Conservation (phyloP, 805 yeast species). For the Ogataea glucozyma region DNA sequence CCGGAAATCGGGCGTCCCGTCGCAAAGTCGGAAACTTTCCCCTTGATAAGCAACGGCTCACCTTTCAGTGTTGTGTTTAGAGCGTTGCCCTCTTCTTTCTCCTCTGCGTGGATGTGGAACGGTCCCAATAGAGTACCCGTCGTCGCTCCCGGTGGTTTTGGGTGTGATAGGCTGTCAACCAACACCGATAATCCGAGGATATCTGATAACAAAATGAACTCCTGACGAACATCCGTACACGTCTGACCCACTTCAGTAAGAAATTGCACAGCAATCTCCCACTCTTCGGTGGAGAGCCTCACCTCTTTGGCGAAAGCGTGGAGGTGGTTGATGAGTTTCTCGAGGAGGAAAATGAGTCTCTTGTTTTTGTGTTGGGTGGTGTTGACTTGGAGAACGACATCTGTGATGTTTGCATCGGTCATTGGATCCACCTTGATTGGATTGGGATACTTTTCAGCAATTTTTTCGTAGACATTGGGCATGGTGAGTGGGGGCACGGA, state of each 20-base stretch:
- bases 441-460: slow-evolving; percentile 8
- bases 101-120: slow-evolving; percentile 13
- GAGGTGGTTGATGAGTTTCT: slow-evolving; percentile 6
- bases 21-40: slow-evolving; percentile 6
- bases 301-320: slow-evolving; percentile 11
- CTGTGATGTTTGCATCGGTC: slow-evolving; percentile 14
- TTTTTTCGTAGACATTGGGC: slow-evolving; percentile 8
- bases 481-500: not conserved
- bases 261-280: slow-evolving; percentile 10
- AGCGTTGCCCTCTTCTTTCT: slow-evolving; percentile 5
- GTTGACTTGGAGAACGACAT: slow-evolving; percentile 12
- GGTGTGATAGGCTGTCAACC: slow-evolving; percentile 14
- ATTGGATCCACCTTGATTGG: slow-evolving; percentile 13
- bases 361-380: slow-evolving; percentile 11
- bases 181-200: slow-evolving; percentile 11
- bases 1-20: slow-evolving; percentile 8
- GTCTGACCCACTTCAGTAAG: slow-evolving; percentile 13
- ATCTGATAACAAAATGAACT: slow-evolving; percentile 11
- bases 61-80: slow-evolving; percentile 7
- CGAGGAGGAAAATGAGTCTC: slow-evolving; percentile 6
- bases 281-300: slow-evolving; percentile 13
- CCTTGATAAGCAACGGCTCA: slow-evolving; percentile 11
- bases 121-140: slow-evolving; percentile 13
- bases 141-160: slow-evolving; percentile 10
- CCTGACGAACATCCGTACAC: slow-evolving; percentile 14